Percentiles rank a stretch among this genome's conserved stretches.
phyloP scores from a whole-genome alignment of 768 basidiomycete species.

The Peribolospora baueri region DNA sequence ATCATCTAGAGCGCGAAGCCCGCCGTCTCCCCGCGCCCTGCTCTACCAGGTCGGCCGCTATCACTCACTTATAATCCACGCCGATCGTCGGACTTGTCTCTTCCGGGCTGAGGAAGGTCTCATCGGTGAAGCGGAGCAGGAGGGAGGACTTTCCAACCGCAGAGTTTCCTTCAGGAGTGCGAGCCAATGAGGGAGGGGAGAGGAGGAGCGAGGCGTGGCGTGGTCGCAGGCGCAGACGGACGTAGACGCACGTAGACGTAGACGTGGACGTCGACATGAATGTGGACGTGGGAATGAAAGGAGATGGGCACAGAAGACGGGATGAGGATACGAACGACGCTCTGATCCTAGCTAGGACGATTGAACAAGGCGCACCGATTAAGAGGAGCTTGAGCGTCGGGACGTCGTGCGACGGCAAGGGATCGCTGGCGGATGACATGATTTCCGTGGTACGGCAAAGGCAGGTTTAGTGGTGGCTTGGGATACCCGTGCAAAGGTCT shows the following conservation, averaged over 20 bases:
- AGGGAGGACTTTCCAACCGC: constrained; percentile 76
- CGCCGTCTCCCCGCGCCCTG: neutral
- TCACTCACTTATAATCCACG: neutral
- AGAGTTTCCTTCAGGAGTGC: constrained; percentile 9
- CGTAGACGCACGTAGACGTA: too few species aligned
- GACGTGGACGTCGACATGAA: too few species aligned
- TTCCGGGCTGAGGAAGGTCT: constrained; percentile 79
- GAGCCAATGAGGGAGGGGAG: neutral
- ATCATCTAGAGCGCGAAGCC: neutral
- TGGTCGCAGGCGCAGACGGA: too few species aligned
- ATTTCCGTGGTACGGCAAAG: too few species aligned
- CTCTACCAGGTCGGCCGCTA: neutral
- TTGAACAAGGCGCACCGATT: constrained; percentile 21
- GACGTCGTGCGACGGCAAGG: constrained; percentile 4
- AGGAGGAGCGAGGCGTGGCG: neutral
- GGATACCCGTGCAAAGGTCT: too few species aligned
- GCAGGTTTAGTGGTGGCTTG: too few species aligned
- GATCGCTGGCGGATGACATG: too few species aligned
- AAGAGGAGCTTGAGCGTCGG: constrained; percentile 60
- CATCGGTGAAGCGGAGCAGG: constrained; percentile 80
- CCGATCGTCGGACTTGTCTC: constrained; percentile 61
- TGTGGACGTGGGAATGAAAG: neutral
- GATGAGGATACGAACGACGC: neutral
- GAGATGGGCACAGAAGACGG: neutral
- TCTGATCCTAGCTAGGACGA: neutral